Percentiles rank a stretch among this genome's conserved stretches.
Conservation (phyloP, 768 basidiomycete genomes). For the Lactarius akahatsu region DNA sequence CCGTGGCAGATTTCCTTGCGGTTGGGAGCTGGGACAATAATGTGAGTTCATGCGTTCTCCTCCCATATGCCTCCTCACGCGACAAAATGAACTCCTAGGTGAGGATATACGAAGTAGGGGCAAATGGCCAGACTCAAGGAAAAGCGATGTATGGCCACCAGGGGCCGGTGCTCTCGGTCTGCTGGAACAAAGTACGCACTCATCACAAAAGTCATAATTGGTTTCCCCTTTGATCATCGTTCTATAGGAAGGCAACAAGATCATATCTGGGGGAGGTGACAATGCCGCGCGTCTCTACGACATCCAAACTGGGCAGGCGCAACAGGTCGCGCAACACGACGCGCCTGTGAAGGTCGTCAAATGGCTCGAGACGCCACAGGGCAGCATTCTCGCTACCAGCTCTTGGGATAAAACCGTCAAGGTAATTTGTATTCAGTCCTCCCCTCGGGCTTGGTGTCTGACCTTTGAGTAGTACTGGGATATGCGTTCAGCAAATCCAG, state of each 20-base stretch:
- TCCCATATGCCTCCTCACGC: constrained; percentile 11
- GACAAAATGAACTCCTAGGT: constrained; percentile 49
- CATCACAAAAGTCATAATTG: not conserved
- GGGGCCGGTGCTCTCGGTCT: constrained; percentile 82
- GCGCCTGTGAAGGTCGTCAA: constrained; percentile 80
- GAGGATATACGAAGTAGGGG: constrained; percentile 86
- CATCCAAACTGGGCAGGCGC: constrained; percentile 73
- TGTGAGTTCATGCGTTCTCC: constrained; percentile 40
- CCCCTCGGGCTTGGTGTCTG: constrained; percentile 6
- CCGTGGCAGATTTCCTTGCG: constrained; percentile 84
- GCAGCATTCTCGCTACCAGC: constrained; percentile 83
- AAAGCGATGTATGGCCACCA: constrained; percentile 92
- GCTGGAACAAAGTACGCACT: constrained; percentile 79
- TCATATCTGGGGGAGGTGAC: constrained; percentile 92
- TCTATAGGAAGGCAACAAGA: constrained; percentile 79
- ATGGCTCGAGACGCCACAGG: constrained; percentile 75
- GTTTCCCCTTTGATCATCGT: constrained; percentile 17
- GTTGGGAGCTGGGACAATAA: constrained; percentile 95
- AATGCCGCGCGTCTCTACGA: constrained; percentile 96
- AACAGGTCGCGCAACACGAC: constrained; percentile 89
- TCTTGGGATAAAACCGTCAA: constrained; percentile 99
- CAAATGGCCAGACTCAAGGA: constrained; percentile 76
- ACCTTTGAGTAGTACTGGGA: constrained; percentile 79
- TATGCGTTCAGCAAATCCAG: constrained; percentile 68
- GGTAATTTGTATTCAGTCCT: constrained; percentile 45